Base-by-base conservation (phyloP, 2,329 filamentous ascomycete species). In the Arthrobotrys sphaeroides region DNA sequence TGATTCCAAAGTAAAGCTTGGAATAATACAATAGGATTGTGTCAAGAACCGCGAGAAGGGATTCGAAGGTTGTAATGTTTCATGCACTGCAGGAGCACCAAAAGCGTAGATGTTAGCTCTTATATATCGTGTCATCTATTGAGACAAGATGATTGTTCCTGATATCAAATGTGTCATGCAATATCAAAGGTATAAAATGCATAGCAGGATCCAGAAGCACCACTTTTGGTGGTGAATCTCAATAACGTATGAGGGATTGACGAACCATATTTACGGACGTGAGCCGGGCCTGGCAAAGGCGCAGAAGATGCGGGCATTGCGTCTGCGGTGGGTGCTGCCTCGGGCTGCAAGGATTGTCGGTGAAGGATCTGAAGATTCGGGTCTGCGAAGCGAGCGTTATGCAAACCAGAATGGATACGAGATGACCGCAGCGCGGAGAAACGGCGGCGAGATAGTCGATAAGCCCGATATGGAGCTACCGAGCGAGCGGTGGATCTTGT, bases 1-100 rank as follows among this genome's bases (percentile, higher is more conserved):
- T 1, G 94, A 98, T 83, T 99, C 95, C 78, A 99, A 91, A 6
- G 91, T 93, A 82, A 97, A 97, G 24, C 90, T 90, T 1, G 95
- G 94, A 66, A 99, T 88, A 75, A 95, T 88, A 69, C 91, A 93
- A 64, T 90, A 87, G 84, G 98, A 95, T 80, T 97, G 90, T 61
- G 93, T 90, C 61, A 99, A 96, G 81, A 98, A 86, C 78, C 87
- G 84, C 75, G 92, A 89, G 82, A 94, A 98, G 28, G 94, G 94
- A 84, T 98, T 99, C 84, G 97, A 94, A 80, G 91, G 89, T 83
- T 97, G 93, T 66, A 87, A 84, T 78, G 47, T 66, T 40, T 69
- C 61, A 40, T 76, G 73, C 22, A 66, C 73, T 76, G 28, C 22
- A 22, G 22, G 5, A 16, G 13, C 5, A 55, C 43, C 36, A 69